Evolutionary conservation across 768 basidiomycete genomes (phyloP).

Genomic region (Rhizopogon vinicolor): DNA sequence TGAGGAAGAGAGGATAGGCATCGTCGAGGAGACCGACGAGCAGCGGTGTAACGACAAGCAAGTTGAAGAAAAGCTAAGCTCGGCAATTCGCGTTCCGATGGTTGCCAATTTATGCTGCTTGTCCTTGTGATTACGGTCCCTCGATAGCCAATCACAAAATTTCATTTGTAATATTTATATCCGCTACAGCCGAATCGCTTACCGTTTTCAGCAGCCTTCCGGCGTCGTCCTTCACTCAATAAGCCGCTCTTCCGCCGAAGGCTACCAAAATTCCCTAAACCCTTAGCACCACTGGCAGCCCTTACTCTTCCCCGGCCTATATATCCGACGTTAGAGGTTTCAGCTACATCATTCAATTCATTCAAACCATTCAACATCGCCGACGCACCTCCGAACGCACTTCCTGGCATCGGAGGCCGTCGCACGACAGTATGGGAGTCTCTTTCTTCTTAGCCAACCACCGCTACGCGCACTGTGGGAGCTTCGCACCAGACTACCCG

Average conservation of each 20-base stretch:
- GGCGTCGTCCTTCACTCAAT: neutral
- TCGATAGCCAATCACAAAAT: conserved; percentile 15
- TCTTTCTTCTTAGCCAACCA: neutral
- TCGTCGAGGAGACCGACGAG: conserved; percentile 38
- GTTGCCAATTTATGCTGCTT: conserved; percentile 15
- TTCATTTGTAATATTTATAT: conserved; percentile 14
- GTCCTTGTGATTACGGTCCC: conserved; percentile 9
- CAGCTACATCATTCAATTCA: neutral
- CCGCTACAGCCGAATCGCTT: conserved; percentile 2
- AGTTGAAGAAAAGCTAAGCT: conserved; percentile 13
- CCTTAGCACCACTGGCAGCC: no score
- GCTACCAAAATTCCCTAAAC: no score
- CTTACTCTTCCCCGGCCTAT: neutral
- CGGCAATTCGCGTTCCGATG: conserved; percentile 18
- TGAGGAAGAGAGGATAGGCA: conserved; percentile 56
- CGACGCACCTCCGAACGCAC: neutral
- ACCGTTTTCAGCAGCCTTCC: conserved; percentile 2
- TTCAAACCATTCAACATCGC: neutral
- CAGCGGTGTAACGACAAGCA: conserved; percentile 18
- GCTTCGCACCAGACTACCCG: no score
- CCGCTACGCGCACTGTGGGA: neutral
- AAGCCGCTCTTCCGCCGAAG: conserved; percentile 9
- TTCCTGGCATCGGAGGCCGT: neutral
- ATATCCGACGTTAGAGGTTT: neutral
- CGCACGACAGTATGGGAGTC: neutral